phyloP scores from a whole-genome alignment of 257 asterid species.

The Galeopsis tetrahit region DNA sequence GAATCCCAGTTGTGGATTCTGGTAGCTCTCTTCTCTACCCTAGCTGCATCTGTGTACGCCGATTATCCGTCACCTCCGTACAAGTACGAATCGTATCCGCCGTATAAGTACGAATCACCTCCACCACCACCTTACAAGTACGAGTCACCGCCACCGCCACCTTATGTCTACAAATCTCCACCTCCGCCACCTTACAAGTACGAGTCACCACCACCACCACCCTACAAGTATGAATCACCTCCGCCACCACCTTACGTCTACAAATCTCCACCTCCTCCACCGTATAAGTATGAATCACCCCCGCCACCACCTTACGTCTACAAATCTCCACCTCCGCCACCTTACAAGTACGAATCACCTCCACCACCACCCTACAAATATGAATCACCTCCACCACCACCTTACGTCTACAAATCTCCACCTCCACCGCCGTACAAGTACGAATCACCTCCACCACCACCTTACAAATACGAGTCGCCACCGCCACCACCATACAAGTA shows the following conservation, averaged over 20 bases:
- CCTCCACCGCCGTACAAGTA: not conserved
- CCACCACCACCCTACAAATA: slow-evolving; percentile 14
- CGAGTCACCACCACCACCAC: not conserved
- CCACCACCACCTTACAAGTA: slow-evolving; percentile 8
- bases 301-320: not conserved
- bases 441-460: no score
- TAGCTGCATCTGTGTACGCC: slow-evolving; percentile 19
- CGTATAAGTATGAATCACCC: no score
- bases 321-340: slow-evolving; percentile 3
- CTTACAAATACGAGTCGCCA: no score
- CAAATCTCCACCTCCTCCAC: not conserved
- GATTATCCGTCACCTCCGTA: slow-evolving; percentile 1
- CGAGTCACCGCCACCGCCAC: not conserved
- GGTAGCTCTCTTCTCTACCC: slow-evolving; percentile 25
- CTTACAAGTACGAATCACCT: not conserved
- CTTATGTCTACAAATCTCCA: not conserved
- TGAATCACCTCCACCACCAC: not conserved
- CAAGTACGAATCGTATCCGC: not conserved
- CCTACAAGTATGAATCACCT: not conserved
- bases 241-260: not conserved
- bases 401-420: not conserved
- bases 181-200: slow-evolving; percentile 13
- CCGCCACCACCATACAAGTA: no score
- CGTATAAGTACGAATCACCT: slow-evolving; percentile 8
- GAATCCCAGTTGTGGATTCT: slow-evolving; percentile 32